phyloP scores from a whole-genome alignment of 768 basidiomycete genomes.

The Leccinum broughii region DNA sequence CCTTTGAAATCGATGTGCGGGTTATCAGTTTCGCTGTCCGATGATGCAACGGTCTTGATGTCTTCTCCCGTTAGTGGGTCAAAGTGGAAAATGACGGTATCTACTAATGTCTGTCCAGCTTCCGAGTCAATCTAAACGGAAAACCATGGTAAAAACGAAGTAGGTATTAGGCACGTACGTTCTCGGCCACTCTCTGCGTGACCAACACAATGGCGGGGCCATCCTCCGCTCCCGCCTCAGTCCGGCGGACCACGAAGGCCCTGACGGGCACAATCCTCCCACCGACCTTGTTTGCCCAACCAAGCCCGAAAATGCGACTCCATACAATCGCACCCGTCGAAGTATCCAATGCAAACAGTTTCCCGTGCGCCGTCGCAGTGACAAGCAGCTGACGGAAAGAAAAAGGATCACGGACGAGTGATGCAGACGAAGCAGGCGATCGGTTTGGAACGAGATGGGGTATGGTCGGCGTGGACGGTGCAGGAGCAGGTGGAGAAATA shows the following conservation, averaged over 20 bases:
- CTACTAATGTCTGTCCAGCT: conserved; percentile 51
- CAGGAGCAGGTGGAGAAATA: conserved; percentile 25
- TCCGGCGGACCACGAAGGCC: conserved; percentile 49
- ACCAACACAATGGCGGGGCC: conserved; percentile 53
- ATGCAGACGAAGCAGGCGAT: conserved; percentile 34
- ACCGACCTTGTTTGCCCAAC: conserved; percentile 60
- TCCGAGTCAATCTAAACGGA: conserved; percentile 8
- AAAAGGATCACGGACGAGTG: conserved; percentile 56
- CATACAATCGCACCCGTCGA: conserved; percentile 76
- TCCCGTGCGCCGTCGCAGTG: conserved; percentile 67
- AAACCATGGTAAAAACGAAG: background rate
- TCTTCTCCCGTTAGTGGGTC: conserved; percentile 76
- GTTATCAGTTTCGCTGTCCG: background rate
- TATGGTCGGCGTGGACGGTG: conserved; percentile 11
- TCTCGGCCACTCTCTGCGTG: conserved; percentile 58
- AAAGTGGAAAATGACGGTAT: conserved; percentile 76
- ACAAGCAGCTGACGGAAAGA: conserved; percentile 87
- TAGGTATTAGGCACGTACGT: conserved; percentile 43
- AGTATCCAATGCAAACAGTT: conserved; percentile 81
- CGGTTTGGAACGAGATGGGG: conserved; percentile 21
- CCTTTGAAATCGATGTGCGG: conserved; percentile 1
- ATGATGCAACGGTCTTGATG: conserved; percentile 30
- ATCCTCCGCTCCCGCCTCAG: conserved; percentile 26
- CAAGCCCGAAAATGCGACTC: conserved; percentile 79
- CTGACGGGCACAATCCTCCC: conserved; percentile 58